Evolutionary conservation across 164 flowering plant species (phyloP).

Genomic region (Cinnamomum chago): DNA sequence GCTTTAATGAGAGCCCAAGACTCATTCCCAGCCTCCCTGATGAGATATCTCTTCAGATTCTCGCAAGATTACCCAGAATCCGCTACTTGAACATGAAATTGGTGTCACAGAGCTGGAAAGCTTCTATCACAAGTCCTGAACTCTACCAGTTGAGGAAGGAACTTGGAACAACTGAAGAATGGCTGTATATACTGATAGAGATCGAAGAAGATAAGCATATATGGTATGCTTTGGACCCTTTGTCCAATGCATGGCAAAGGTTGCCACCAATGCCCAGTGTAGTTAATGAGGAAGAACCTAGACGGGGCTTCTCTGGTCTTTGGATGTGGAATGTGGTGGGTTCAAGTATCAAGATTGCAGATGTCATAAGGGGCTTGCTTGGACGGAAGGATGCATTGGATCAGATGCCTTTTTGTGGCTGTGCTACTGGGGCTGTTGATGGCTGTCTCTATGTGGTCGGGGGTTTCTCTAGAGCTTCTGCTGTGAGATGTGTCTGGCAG

Average conservation of each 20-base stretch:
- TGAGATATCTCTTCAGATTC: slow-evolving; percentile 78
- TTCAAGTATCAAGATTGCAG: slow-evolving; percentile 49
- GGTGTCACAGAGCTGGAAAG: slow-evolving; percentile 73
- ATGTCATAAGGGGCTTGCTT: slow-evolving; percentile 60
- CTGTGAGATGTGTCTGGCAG: slow-evolving; percentile 66
- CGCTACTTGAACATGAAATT: slow-evolving; percentile 40
- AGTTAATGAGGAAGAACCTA: slow-evolving; percentile 38
- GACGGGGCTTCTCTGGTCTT: slow-evolving; percentile 33
- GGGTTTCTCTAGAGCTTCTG: slow-evolving; percentile 63
- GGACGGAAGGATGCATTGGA: slow-evolving; percentile 53
- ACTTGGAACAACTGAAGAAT: slow-evolving; percentile 68
- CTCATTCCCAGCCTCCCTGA: slow-evolving; percentile 83
- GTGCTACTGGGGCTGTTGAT: slow-evolving; percentile 69
- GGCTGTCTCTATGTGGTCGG: slow-evolving; percentile 86
- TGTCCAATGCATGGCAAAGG: slow-evolving; percentile 59
- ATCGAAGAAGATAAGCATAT: slow-evolving; percentile 47
- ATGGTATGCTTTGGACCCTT: slow-evolving; percentile 78
- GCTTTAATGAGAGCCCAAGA: slow-evolving; percentile 35
- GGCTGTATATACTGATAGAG: slow-evolving; percentile 68
- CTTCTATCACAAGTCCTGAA: slow-evolving; percentile 47
- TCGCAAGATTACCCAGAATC: slow-evolving; percentile 72
- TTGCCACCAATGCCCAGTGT: slow-evolving; percentile 71
- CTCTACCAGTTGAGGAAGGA: slow-evolving; percentile 58
- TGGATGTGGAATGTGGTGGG: slow-evolving; percentile 47
- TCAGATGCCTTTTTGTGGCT: slow-evolving; percentile 68